phyloP scores from a whole-genome alignment of 257 asterid genomes.

The Solanum virginianum region DNA sequence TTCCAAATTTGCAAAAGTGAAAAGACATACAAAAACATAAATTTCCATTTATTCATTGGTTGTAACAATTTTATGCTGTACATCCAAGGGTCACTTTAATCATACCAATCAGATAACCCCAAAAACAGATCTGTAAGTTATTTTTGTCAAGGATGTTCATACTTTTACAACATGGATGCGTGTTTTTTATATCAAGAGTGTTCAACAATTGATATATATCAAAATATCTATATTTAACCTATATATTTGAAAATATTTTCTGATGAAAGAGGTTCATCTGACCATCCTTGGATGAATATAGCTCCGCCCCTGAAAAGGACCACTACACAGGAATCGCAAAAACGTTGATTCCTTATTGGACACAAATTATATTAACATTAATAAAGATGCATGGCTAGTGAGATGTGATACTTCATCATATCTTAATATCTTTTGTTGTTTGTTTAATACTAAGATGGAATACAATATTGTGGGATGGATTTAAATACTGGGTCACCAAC shows the following conservation, averaged over 20 bases:
- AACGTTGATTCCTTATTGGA: not conserved
- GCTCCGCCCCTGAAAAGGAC: too few species aligned
- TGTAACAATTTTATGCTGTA: not conserved
- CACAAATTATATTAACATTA: not conserved
- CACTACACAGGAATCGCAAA: not conserved
- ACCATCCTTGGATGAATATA: too few species aligned
- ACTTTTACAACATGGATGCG: too few species aligned
- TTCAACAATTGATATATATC: too few species aligned
- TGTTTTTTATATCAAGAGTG: too few species aligned
- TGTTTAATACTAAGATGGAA: not conserved
- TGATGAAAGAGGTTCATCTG: too few species aligned
- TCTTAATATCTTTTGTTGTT: not conserved
- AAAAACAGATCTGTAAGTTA: not conserved
- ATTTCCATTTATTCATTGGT: not conserved
- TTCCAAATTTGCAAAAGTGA: not conserved
- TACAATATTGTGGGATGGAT: not conserved
- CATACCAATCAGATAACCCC: not conserved
- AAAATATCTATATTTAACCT: too few species aligned
- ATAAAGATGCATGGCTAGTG: not conserved
- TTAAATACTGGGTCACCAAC: not conserved
- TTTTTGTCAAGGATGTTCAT: too few species aligned
- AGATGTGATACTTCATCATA: not conserved
- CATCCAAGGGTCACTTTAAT: not conserved
- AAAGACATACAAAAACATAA: not conserved
- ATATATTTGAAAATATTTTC: too few species aligned